Conservation (phyloP, 495 filamentous ascomycete species). For the Sporormia fimetaria region DNA sequence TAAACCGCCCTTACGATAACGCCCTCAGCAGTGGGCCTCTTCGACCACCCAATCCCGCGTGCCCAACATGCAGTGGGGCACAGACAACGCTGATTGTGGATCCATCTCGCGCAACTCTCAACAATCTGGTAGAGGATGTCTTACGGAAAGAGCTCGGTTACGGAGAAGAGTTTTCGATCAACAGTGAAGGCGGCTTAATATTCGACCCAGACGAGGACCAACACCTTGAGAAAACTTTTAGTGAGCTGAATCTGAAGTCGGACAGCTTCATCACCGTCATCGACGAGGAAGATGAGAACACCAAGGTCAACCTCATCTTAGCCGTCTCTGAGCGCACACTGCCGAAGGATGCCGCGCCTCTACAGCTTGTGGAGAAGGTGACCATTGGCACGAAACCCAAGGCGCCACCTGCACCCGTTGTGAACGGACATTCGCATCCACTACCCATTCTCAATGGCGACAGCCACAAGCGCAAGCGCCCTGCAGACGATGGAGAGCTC, state of each 20-base stretch:
- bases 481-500: slow-evolving; percentile 34
- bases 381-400: slow-evolving; percentile 42
- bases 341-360: slow-evolving; percentile 35
- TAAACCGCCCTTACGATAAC: slow-evolving; percentile 56
- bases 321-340: slow-evolving; percentile 40
- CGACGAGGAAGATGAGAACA: slow-evolving; percentile 73
- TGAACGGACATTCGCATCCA: slow-evolving; percentile 27
- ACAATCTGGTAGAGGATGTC: slow-evolving; percentile 67
- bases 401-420: background rate
- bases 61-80: slow-evolving; percentile 68
- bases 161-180: slow-evolving; percentile 69
- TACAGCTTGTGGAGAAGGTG: slow-evolving; percentile 36
- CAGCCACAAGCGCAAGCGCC: slow-evolving; percentile 25
- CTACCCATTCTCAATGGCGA: slow-evolving; percentile 11
- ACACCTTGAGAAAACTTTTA: slow-evolving; percentile 66
- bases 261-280: slow-evolving; percentile 73
- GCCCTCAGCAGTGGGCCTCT: slow-evolving; percentile 67
- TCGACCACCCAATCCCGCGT: slow-evolving; percentile 64
- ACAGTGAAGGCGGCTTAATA: slow-evolving; percentile 56
- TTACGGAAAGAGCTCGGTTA: slow-evolving; percentile 63
- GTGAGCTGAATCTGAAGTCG: slow-evolving; percentile 59
- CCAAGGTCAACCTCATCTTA: slow-evolving; percentile 74
- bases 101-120: slow-evolving; percentile 60
- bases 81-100: slow-evolving; percentile 57
- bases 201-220: slow-evolving; percentile 86